phyloP scores from a whole-genome alignment of 2,329 filamentous ascomycete species.

The Epicoccum nigrum region DNA sequence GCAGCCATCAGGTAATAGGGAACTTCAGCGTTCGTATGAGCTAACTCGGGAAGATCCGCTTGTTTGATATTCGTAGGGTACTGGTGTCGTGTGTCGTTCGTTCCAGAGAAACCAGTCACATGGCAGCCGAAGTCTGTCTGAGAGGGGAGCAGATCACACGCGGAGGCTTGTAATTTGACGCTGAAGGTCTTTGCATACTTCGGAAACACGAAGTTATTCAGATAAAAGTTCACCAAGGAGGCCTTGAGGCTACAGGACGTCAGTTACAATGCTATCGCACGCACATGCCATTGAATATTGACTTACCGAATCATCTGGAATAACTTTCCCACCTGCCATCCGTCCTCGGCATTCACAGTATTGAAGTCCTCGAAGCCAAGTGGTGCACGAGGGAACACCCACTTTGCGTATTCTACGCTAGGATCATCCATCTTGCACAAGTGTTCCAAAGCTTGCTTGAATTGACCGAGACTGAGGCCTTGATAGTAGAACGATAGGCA shows the following conservation, averaged over 20 bases:
- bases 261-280: not conserved
- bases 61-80: slow-evolving; percentile 68
- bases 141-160: slow-evolving; percentile 64
- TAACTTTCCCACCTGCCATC: slow-evolving; percentile 55
- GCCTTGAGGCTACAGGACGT: slow-evolving; percentile 48
- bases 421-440: slow-evolving; percentile 64
- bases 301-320: slow-evolving; percentile 26
- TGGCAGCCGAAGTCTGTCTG: slow-evolving; percentile 28
- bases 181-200: slow-evolving; percentile 68
- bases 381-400: slow-evolving; percentile 55
- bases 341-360: slow-evolving; percentile 65
- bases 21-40: slow-evolving; percentile 69
- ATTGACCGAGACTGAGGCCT: slow-evolving; percentile 59
- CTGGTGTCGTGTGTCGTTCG: slow-evolving; percentile 67
- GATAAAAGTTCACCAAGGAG: slow-evolving; percentile 66
- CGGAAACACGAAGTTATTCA: slow-evolving; percentile 70
- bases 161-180: slow-evolving; percentile 67
- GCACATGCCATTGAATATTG: not conserved
- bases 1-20: slow-evolving; percentile 62
- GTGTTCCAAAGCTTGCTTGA: slow-evolving; percentile 58
- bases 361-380: slow-evolving; percentile 59
- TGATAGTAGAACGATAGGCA: slow-evolving; percentile 67
- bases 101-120: slow-evolving; percentile 75
- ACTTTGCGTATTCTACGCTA: slow-evolving; percentile 61
- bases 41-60: slow-evolving; percentile 61